Evolutionary conservation across 257 asterid species (phyloP).

Genomic region (Solanum chilense): DNA sequence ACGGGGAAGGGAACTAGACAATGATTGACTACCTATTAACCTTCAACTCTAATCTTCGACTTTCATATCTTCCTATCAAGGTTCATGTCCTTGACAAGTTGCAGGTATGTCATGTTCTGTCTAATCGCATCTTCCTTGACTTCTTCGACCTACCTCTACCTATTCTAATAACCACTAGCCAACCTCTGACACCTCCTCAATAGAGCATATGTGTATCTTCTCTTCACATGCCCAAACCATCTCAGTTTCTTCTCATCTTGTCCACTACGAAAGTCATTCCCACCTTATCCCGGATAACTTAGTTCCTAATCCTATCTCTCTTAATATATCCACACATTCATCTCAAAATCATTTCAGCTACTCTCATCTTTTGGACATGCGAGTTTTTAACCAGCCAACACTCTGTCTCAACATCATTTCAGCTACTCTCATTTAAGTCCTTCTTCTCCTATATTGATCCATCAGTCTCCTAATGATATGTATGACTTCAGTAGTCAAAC

Average conservation of each 20-base stretch:
- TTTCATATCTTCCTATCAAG: background rate
- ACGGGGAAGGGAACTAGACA: background rate
- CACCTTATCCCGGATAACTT: background rate
- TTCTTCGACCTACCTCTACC: background rate
- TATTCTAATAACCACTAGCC: background rate
- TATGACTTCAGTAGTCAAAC: background rate
- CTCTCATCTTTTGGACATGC: background rate
- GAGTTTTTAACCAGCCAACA: background rate
- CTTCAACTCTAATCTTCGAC: background rate
- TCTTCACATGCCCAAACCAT: background rate
- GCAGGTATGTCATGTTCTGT: background rate
- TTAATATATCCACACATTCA: background rate
- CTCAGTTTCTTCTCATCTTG: background rate
- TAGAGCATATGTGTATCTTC: background rate
- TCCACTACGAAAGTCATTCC: background rate
- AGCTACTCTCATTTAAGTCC: background rate
- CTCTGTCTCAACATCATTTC: background rate
- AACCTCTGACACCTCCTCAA: background rate
- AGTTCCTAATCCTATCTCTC: background rate
- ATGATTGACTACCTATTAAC: background rate
- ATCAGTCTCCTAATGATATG: background rate
- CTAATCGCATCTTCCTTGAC: background rate
- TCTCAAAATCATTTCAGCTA: background rate
- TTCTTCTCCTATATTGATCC: background rate
- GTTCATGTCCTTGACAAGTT: background rate